Evolutionary conservation across 805 yeast species (phyloP), one percentile per base, ranked within the genome.

Genomic region (Candida krabiensis): DNA sequence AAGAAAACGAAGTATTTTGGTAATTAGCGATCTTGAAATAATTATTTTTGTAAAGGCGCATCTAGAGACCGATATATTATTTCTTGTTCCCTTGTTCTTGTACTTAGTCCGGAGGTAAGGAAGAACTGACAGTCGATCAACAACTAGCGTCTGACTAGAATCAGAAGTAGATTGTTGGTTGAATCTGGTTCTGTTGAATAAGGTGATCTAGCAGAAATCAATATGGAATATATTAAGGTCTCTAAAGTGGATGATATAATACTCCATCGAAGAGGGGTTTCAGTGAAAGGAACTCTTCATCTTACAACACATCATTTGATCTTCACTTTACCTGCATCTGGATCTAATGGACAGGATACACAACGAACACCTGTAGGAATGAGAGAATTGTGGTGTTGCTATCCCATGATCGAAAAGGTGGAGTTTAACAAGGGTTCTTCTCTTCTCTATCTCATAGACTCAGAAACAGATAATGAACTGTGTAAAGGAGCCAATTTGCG

Each of bases 331-430:
- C 56, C 58, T 4, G 47, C 52, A 8, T 34, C 40, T 24, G 23
- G 42, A 41, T 41, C 47, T 18, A 24, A 33, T 13, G 33, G 34
- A 14, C 31, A 30, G 1, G 24, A 2, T 12, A 35, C 29, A 24
- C 37, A 28, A 25, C 37, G 28, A 68, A 22, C 44, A 41, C 3
- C 46, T 43, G n/a, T n/a, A n/a, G 47, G 57, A 49, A 17, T 50
- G 50, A 67, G 79, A 40, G 98, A 93, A 59, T 76, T 87, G 21
- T 93, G 98, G 99, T 73, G 88, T 21, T 84, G 95, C 42, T 91
- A 88, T 60, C 96, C 97, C 1, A 77, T 89, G 46, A 80, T 90
- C 22, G 82, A 78, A 33, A 70, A 69, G 32, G 78, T 83, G 1
- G 75, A 74, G 49, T 72, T 77, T 58, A 66, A 75, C 44, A 60